Evolutionary conservation across 805 yeast genomes (phyloP).

Genomic region (Cyberlindnera japonica): DNA sequence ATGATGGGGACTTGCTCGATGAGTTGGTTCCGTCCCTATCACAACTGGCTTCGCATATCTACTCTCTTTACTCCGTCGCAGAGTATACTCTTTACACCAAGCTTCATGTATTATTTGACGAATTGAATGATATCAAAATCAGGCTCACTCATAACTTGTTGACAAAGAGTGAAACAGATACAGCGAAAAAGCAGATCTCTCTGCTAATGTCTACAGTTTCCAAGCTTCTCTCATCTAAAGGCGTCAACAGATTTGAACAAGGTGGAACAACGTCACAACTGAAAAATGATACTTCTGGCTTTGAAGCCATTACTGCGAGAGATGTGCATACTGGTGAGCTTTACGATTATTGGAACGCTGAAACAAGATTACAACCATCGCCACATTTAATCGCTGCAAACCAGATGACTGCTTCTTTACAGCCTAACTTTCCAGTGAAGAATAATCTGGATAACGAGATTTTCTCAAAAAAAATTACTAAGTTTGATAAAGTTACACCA

Average conservation of each 20-base stretch:
- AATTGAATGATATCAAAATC: constrained; percentile 56
- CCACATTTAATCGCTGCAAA: constrained; percentile 62
- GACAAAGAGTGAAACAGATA: constrained; percentile 48
- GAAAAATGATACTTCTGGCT: constrained; percentile 54
- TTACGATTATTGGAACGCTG: constrained; percentile 34
- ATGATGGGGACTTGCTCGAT: constrained; percentile 42
- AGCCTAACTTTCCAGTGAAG: constrained; percentile 62
- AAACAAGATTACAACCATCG: constrained; percentile 31
- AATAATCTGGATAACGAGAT: constrained; percentile 34
- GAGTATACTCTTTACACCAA: constrained; percentile 62
- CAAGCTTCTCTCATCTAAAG: constrained; percentile 51
- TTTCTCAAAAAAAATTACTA: constrained; percentile 43
- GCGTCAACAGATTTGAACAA: constrained; percentile 31
- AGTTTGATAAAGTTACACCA: constrained; percentile 45
- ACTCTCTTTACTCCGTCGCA: constrained; percentile 66
- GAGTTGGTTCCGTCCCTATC: constrained; percentile 58
- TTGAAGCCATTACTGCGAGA: constrained; percentile 64
- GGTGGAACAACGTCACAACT: constrained; percentile 20
- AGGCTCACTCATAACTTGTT: constrained; percentile 47
- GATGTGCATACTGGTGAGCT: constrained; percentile 57
- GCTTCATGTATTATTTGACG: constrained; percentile 48
- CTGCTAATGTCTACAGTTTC: constrained; percentile 54
- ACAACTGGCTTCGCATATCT: constrained; percentile 59
- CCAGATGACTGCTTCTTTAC: constrained; percentile 68
- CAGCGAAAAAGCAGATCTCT: constrained; percentile 49